A percentile compares a stretch with the other conserved stretches of the same genome.
Evolutionary conservation across 1,284 basidiomycete species (phyloP).

Genomic region (Meripilus lineatus): DNA sequence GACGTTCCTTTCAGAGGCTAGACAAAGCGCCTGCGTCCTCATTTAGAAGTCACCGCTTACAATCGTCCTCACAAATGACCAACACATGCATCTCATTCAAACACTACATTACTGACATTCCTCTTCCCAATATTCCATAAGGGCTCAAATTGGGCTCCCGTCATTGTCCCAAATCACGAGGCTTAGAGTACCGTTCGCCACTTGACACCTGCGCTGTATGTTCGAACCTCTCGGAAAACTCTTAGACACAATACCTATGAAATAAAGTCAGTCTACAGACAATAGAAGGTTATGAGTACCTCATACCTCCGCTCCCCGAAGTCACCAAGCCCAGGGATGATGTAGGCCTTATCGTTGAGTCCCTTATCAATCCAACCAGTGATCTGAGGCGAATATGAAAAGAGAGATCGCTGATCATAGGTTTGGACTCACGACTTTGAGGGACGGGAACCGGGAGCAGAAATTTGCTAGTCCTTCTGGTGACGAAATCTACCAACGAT

Average conservation of each 20-base stretch:
- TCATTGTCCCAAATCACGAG: too few species aligned
- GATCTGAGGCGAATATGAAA: conserved; percentile 43
- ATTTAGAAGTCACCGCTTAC: too few species aligned
- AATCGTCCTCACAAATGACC: too few species aligned
- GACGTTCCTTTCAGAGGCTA: too few species aligned
- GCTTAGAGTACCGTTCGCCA: too few species aligned
- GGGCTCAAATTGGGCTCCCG: too few species aligned
- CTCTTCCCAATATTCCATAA: too few species aligned
- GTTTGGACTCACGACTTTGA: conserved; percentile 68
- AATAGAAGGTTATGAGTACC: neutral
- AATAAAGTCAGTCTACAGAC: conserved; percentile 2
- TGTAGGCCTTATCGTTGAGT: conserved; percentile 87
- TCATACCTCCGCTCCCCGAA: conserved; percentile 82
- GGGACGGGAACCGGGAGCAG: conserved; percentile 72
- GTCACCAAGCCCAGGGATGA: conserved; percentile 87
- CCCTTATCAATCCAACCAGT: conserved; percentile 98
- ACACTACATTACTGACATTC: too few species aligned
- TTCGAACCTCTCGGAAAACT: too few species aligned
- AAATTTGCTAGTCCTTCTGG: conserved; percentile 90
- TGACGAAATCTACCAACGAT: conserved; percentile 74
- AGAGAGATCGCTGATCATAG: neutral
- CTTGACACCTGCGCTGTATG: too few species aligned
- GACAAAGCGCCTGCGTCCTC: too few species aligned
- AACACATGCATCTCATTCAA: too few species aligned
- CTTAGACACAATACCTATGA: conserved; percentile 11